Evolutionary conservation across 1,284 basidiomycete genomes (phyloP), one percentile per base, ranked within the genome.

Genomic region (Trametes pubescens): DNA sequence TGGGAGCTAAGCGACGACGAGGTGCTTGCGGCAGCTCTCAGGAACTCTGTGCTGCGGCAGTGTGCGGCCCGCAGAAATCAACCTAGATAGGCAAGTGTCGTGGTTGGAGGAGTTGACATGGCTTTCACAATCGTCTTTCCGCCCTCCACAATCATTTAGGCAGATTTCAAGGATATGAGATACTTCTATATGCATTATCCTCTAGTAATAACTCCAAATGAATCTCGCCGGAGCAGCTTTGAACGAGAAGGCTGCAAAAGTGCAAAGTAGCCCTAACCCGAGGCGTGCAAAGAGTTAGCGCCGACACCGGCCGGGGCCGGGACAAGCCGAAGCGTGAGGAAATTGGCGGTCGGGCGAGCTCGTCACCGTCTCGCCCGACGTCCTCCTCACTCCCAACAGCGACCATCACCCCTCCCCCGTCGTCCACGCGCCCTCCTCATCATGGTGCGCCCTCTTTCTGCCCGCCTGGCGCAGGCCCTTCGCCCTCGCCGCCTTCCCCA

Each of bases 391-490:
- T 61, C 57, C 57, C 66, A 67, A 66, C 72, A 69, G 66, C 69
- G 67, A 65, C 69, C 68, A 61, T 64, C 68, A 59, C 63, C 58
- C 51, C 52, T 29, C 61, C 66, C n/a, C 51, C 67, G 59, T 63
- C 64, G 56, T 57, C 68, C 65, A 61, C 69, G 67, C 66, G 62
- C 67, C 64, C 62, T 53, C 35, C 44, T 46, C 52, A 62, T 61
- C 64, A 76, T 73, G 72, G 71, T 75, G 65, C 73, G 74, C 69
- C 71, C 73, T 37, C 26, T 68, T 53, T 52, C 62, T 38, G 64
- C 70, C 70, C 73, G 74, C 59, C 66, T 75, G 66, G 58, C 73
- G 54, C 74, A 76, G 69, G 55, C 74, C 35, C 57, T 74, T 38
- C 73, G 74, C 43, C 68, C 71, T 37, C 73, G 71, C 54, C 71